Percentiles rank a stretch among this genome's conserved stretches.
phyloP scores from a whole-genome alignment of 257 asterid genomes.

The Salvia splendens region DNA sequence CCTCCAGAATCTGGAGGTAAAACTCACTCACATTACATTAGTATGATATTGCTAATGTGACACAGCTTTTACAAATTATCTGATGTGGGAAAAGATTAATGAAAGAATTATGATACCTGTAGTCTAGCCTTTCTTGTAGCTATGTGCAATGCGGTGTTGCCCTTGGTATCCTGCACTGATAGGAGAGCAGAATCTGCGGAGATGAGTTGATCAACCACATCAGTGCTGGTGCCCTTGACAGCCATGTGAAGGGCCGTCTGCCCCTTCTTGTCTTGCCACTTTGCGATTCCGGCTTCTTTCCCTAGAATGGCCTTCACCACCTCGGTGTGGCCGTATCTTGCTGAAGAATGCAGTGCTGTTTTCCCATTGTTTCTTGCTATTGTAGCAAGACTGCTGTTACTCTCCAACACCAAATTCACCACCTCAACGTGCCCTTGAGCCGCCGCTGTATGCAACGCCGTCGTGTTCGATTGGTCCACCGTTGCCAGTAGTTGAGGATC shows the following conservation, averaged over 20 bases:
- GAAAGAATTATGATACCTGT: slow-evolving; percentile 40
- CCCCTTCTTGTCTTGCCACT: slow-evolving; percentile 74
- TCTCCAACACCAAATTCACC: slow-evolving; percentile 62
- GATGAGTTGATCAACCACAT: slow-evolving; percentile 58
- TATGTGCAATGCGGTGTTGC: slow-evolving; percentile 68
- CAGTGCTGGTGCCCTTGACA: slow-evolving; percentile 55
- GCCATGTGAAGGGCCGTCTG: slow-evolving; percentile 93
- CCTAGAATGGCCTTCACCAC: slow-evolving; percentile 66
- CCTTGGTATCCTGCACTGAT: slow-evolving; percentile 57
- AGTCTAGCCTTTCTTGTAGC: slow-evolving; percentile 69
- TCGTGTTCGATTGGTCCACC: slow-evolving; percentile 70
- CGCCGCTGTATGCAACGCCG: slow-evolving; percentile 68
- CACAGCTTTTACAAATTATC: no score
- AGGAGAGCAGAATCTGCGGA: slow-evolving; percentile 41
- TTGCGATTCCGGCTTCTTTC: slow-evolving; percentile 56
- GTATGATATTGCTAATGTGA: no score
- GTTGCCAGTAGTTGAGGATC: slow-evolving; percentile 68
- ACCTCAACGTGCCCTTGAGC: slow-evolving; percentile 71
- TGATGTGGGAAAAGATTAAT: no score
- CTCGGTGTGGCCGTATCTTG: slow-evolving; percentile 64
- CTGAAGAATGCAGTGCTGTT: slow-evolving; percentile 72
- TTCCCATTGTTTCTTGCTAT: slow-evolving; percentile 72
- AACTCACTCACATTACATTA: no score
- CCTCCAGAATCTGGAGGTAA: slow-evolving; percentile 46
- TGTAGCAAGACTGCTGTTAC: slow-evolving; percentile 57